These are phyloP conservation scores for Leccinum variicolor DNA, from an alignment of 768 basidiomycete species.

Conservation along the genomic window DNA sequence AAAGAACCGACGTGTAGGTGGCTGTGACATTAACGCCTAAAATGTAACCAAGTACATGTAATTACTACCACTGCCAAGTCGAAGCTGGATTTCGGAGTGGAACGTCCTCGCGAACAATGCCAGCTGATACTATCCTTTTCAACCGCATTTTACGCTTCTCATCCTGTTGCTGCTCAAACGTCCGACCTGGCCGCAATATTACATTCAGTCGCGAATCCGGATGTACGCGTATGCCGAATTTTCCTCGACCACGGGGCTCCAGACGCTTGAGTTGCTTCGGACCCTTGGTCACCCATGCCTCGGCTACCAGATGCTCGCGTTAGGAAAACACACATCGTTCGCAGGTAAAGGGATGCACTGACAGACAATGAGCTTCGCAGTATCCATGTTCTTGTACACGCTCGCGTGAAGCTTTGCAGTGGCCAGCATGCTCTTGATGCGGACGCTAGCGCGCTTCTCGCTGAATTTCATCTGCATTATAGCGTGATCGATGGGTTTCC, in stretches of 20 bases:
- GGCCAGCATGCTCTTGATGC: constrained; percentile 85
- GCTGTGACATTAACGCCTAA: constrained; percentile 14
- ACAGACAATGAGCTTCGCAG: constrained; percentile 79
- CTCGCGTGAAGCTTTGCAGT: constrained; percentile 84
- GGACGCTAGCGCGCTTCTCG: constrained; percentile 83
- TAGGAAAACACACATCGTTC: background rate
- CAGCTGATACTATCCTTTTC: constrained; percentile 75
- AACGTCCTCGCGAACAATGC: constrained; percentile 72
- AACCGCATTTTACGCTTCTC: constrained; percentile 65
- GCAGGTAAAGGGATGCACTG: constrained; percentile 31
- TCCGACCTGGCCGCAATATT: constrained; percentile 78
- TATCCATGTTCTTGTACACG: constrained; percentile 70
- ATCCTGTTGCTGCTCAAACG: constrained; percentile 60
- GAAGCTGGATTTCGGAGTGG: constrained; percentile 73
- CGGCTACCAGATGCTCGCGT: constrained; percentile 47
- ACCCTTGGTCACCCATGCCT: constrained; percentile 94
- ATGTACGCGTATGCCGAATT: constrained; percentile 72
- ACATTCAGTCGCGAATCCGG: constrained; percentile 74
- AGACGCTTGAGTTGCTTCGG: constrained; percentile 56
- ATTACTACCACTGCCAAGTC: constrained; percentile 69
- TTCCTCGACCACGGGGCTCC: constrained; percentile 83
- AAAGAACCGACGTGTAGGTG: constrained; percentile 22
- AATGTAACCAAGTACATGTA: background rate
- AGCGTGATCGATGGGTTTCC: constrained; percentile 90
- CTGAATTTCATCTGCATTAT: constrained; percentile 97